Evolutionary conservation across 805 yeast species (phyloP), one percentile per base, ranked within the genome.

Genomic region (Yamadazyma laniorum): DNA sequence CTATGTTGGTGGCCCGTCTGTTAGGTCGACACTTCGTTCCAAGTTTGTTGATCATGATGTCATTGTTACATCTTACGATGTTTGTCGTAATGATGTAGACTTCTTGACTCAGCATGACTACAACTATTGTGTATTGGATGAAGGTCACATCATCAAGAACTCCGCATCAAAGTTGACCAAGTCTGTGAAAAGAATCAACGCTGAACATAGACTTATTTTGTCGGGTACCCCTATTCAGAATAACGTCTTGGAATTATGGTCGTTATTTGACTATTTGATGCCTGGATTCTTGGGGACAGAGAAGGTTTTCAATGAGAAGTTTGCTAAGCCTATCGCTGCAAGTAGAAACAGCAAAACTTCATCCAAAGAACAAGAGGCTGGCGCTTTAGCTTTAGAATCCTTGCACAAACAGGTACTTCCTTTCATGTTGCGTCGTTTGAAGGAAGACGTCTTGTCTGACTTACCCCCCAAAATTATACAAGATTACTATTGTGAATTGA

Each of bases 191-290:
- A 68, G 72, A 44, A 66, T 91, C 25, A 70, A 74, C 40, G 95
- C 98, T 1, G 89, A 91, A 44, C 99, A 93, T 61, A 67, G 99
- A 36, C 73, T 93, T 47, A 82, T 93, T 28, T 70, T 93, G 44
- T 86, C 98, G 0, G 99, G 99, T 52, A 93, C 99, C 0, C 99
- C 99, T 11, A 93, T 93, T 51, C 99, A 93, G 61, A 93, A 93
- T 57, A 93, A 93, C 55, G 99, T 93, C 3, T 72, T 93, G 29
- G 99, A 93, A 61, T 68, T 93, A 45, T 93, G 99, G 99, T 93
- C 99, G 3, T 69, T 93, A 53, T 93, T 93, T 69, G 99, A 93
- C 61, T 93, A 89, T 60, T 71, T 93, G 59, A 93, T 93, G 99
- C 99, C 99, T 2, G 99, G 99, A 0, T 93, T 93, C 55, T 69